phyloP scores from a whole-genome alignment of 805 yeast genomes.

The Teunomyces gatunensis region DNA sequence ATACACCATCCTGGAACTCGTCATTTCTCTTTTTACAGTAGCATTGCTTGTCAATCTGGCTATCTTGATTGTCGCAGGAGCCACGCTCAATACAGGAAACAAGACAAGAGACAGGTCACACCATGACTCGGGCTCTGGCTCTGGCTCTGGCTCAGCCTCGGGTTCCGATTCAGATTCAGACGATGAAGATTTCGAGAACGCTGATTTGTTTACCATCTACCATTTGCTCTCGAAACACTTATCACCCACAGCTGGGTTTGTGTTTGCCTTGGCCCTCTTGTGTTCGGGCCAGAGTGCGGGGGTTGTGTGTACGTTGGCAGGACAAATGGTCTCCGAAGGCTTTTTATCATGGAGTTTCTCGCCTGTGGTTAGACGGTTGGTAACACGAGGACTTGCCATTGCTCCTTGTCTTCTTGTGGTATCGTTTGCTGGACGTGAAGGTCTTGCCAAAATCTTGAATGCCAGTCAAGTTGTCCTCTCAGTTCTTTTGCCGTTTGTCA shows the following conservation, averaged over 20 bases:
- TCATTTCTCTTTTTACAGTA: constrained; percentile 77
- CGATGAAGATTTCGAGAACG: constrained; percentile 47
- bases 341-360: constrained; percentile 75
- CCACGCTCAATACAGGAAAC: constrained; percentile 58
- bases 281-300: constrained; percentile 96
- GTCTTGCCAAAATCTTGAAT: constrained; percentile 71
- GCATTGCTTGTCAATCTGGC: constrained; percentile 93
- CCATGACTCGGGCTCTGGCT: constrained; percentile 1
- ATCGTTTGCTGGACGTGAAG: constrained; percentile 72
- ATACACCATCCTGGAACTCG: constrained; percentile 78
- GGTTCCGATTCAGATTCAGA: constrained; percentile 17
- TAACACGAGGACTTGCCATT: constrained; percentile 81
- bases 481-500: constrained; percentile 77
- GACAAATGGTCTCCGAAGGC: constrained; percentile 92
- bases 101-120: background rate
- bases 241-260: constrained; percentile 82
- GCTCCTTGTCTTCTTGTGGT: constrained; percentile 82
- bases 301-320: constrained; percentile 88
- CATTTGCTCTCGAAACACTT: constrained; percentile 64
- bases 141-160: constrained; percentile 8
- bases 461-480: constrained; percentile 81
- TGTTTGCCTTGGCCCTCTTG: constrained; percentile 83
- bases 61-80: constrained; percentile 87
- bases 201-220: constrained; percentile 81
- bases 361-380: constrained; percentile 76